phyloP scores from a whole-genome alignment of 345 rosid genomes.

The Noccaea caerulescens region DNA sequence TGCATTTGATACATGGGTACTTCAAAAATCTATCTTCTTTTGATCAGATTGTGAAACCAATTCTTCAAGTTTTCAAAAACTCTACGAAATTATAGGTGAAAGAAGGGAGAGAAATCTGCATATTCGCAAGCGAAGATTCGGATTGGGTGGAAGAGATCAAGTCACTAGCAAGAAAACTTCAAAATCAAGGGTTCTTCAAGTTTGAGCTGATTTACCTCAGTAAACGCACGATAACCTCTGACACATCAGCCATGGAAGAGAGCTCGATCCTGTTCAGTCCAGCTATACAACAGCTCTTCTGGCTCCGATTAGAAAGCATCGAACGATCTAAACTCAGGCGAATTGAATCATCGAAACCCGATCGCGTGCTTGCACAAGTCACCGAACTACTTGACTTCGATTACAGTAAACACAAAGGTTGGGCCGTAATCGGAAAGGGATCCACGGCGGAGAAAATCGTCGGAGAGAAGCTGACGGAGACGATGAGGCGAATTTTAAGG shows the following conservation, averaged over 20 bases:
- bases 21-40: constrained; percentile 2
- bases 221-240: constrained; percentile 37
- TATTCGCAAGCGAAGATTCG: constrained; percentile 59
- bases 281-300: constrained; percentile 57
- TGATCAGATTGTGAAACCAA: constrained; percentile 10
- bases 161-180: constrained; percentile 45
- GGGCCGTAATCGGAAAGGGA: constrained; percentile 70
- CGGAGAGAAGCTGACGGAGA: constrained; percentile 45
- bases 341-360: constrained; percentile 39
- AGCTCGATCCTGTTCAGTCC: constrained; percentile 47
- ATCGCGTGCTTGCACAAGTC: constrained; percentile 53
- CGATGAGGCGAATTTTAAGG: constrained; percentile 47
- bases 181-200: constrained; percentile 49
- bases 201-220: constrained; percentile 64
- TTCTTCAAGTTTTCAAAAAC: background rate
- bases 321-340: constrained; percentile 54
- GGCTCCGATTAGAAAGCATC: constrained; percentile 72
- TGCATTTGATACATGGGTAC: constrained; percentile 59
- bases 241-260: constrained; percentile 43
- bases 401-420: constrained; percentile 46
- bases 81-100: constrained; percentile 54
- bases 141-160: constrained; percentile 59
- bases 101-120: constrained; percentile 61
- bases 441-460: constrained; percentile 41
- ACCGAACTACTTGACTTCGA: constrained; percentile 54